Conservation (phyloP, 2,329 filamentous ascomycete species). For the Pleurostoma richardsiae region DNA sequence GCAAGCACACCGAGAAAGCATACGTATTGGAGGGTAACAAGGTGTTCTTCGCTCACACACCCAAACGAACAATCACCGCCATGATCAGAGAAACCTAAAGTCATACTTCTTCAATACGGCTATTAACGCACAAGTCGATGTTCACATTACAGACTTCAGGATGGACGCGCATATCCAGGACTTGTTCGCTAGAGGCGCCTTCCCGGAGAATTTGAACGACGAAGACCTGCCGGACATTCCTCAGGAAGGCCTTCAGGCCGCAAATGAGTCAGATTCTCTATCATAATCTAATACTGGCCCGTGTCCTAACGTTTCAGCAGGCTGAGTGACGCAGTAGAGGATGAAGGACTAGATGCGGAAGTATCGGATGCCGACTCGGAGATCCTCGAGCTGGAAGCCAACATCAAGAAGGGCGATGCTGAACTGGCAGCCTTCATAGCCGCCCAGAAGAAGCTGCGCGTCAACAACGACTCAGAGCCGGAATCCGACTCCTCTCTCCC, state of each 20-base stretch:
- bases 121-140: no score
- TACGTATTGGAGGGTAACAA: no score
- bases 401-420: slow-evolving; percentile 30
- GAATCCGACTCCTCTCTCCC: slow-evolving; percentile 5
- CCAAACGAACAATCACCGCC: no score
- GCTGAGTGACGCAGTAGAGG: slow-evolving; percentile 12
- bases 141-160: neutral
- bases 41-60: no score
- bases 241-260: neutral
- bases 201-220: neutral
- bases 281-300: neutral
- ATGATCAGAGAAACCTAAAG: no score
- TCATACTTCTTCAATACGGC: no score
- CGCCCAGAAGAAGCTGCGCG: slow-evolving; percentile 15
- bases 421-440: slow-evolving; percentile 24
- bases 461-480: slow-evolving; percentile 2
- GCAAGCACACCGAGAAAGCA: no score
- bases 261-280: neutral
- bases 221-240: neutral
- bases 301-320: neutral
- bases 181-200: neutral
- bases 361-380: slow-evolving; percentile 35
- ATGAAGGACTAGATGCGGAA: slow-evolving; percentile 12
- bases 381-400: slow-evolving; percentile 30
- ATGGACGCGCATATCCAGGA: neutral